Percentiles rank a stretch among this genome's conserved stretches.
phyloP scores from a whole-genome alignment of 192 early-diverging fungal species.

The Coemansia sp. region DNA sequence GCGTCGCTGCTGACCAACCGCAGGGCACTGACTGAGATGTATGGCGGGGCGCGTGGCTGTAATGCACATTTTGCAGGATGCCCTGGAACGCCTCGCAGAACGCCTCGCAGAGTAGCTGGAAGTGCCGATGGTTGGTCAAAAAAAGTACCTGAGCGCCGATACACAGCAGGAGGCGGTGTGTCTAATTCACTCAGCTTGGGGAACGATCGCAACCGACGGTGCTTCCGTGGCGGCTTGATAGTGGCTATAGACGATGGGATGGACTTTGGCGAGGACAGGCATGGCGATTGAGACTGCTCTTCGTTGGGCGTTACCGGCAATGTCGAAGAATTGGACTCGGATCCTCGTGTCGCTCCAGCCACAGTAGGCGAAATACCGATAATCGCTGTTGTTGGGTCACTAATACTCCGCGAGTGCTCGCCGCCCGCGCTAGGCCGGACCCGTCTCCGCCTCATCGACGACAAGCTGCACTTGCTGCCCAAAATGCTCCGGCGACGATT shows the following conservation, averaged over 20 bases:
- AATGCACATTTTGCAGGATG: conserved; percentile 19
- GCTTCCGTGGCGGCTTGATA: conserved; percentile 5
- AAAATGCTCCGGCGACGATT: conserved; percentile 48
- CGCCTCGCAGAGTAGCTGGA: conserved; percentile 29
- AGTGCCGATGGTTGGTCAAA: conserved; percentile 1
- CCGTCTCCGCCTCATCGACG: conserved; percentile 39
- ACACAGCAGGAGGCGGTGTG: not conserved
- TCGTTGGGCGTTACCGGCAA: not conserved
- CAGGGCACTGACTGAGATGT: conserved; percentile 34
- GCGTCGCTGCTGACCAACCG: conserved; percentile 24
- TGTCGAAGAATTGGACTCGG: not conserved
- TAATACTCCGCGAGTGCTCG: conserved; percentile 42
- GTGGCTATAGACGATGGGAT: conserved; percentile 14
- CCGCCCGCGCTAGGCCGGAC: conserved; percentile 7
- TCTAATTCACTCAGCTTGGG: conserved; percentile 21
- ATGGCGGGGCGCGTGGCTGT: conserved; percentile 18
- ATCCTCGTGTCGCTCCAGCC: not conserved
- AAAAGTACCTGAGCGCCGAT: not conserved
- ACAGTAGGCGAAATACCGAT: conserved; percentile 13
- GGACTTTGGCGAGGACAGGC: not conserved
- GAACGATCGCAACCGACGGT: conserved; percentile 11
- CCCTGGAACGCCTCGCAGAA: conserved; percentile 43
- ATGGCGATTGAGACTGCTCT: not conserved
- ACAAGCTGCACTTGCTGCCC: conserved; percentile 40
- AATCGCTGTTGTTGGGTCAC: conserved; percentile 42